Conservation (phyloP, 1,139 yeast species). For the Candida pseudoviswanathii region DNA sequence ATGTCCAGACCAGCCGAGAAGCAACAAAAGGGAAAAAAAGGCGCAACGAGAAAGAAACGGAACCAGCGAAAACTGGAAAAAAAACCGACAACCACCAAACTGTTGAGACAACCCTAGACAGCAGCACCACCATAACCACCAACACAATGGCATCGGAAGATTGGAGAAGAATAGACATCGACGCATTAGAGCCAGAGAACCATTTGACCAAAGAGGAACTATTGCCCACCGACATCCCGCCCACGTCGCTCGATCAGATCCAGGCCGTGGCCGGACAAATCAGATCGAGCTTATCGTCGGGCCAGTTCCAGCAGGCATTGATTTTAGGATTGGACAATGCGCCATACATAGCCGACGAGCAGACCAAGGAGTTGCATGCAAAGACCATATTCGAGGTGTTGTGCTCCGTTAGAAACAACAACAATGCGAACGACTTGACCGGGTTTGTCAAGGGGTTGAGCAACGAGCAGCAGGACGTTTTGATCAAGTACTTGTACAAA, state of each 20-base stretch:
- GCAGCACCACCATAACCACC: not conserved
- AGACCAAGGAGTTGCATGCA: conserved; percentile 50
- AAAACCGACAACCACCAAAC: not conserved
- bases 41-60: conserved; percentile 6
- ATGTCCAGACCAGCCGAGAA: no score
- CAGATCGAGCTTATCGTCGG: conserved; percentile 67
- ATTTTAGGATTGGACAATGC: conserved; percentile 66
- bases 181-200: conserved; percentile 83
- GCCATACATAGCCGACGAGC: conserved; percentile 77
- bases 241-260: conserved; percentile 51
- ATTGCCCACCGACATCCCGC: conserved; percentile 55
- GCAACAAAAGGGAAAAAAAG: not conserved
- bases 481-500: conserved; percentile 83
- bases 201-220: conserved; percentile 67
- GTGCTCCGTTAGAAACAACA: conserved; percentile 67
- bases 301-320: conserved; percentile 71
- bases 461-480: conserved; percentile 70
- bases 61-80: not conserved
- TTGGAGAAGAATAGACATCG: conserved; percentile 88
- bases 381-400: conserved; percentile 74
- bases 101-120: not conserved
- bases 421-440: conserved; percentile 57
- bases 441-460: conserved; percentile 59
- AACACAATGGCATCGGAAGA: conserved; percentile 27
- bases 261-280: conserved; percentile 57